Percentiles rank a stretch among this genome's conserved stretches.
Evolutionary conservation across 164 flowering plant species (phyloP).

Genomic region (Saururus chinensis): DNA sequence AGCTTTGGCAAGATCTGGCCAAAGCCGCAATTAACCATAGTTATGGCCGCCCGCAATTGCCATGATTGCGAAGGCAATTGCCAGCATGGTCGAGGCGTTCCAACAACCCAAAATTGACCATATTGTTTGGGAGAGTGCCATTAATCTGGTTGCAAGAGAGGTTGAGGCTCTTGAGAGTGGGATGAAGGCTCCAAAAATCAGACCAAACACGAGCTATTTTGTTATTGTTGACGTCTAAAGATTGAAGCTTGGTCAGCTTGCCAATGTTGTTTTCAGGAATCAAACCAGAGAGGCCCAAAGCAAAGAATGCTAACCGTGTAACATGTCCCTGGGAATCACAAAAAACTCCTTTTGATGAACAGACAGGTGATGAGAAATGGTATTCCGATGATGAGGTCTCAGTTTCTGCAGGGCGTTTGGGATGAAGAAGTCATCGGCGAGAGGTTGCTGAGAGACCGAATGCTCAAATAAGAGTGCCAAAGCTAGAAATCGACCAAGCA

Average conservation of each 20-base stretch:
- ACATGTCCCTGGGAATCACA: constrained; percentile 47
- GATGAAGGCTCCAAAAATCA: constrained; percentile 72
- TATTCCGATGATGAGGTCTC: constrained; percentile 29
- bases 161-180: constrained; percentile 39
- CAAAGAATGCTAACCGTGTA: constrained; percentile 32
- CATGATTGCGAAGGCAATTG: too few relatives aligned
- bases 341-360: constrained; percentile 62
- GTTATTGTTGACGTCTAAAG: constrained; percentile 74
- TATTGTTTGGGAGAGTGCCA: constrained; percentile 48
- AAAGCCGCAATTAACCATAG: too few relatives aligned
- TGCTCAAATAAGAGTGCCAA: constrained; percentile 32
- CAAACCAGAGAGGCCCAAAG: constrained; percentile 55
- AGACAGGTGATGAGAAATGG: constrained; percentile 41
- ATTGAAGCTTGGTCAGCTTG: constrained; percentile 50
- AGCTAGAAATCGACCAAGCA: constrained; percentile 25
- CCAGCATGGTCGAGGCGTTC: constrained; percentile 52
- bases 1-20: too few relatives aligned
- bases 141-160: constrained; percentile 56
- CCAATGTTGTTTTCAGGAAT: constrained; percentile 82
- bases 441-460: constrained; percentile 43
- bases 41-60: too few relatives aligned
- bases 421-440: constrained; percentile 64
- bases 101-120: constrained; percentile 63
- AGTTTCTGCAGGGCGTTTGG: constrained; percentile 55
- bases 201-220: constrained; percentile 56